These are phyloP conservation scores for Plasmodium gaboni DNA, from an alignment of 169 alveolate species.

Conservation along the genomic window DNA sequence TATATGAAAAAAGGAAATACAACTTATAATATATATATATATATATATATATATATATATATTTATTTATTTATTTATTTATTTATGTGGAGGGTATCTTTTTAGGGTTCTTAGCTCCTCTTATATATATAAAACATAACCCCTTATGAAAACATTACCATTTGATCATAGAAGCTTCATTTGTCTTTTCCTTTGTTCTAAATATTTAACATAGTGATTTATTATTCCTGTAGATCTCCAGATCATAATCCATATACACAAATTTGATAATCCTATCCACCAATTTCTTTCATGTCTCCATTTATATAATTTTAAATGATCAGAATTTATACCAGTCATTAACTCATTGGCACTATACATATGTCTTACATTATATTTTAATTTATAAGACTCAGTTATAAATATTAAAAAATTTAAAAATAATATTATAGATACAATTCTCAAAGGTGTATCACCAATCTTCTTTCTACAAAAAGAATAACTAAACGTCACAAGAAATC, in stretches of 20 bases:
- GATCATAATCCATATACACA: constrained; percentile 74
- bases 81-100: too few species aligned
- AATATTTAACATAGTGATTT: constrained; percentile 57
- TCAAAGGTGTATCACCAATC: constrained; percentile 72
- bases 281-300: constrained; percentile 78
- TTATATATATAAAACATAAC: too few species aligned
- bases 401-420: constrained; percentile 54
- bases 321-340: constrained; percentile 34
- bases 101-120: too few species aligned
- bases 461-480: constrained; percentile 71
- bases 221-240: constrained; percentile 76
- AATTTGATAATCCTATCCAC: constrained; percentile 76
- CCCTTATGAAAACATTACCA: too few species aligned
- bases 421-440: constrained; percentile 67
- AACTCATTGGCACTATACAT: constrained; percentile 34
- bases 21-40: too few species aligned
- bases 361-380: constrained; percentile 41
- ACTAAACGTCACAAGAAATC: constrained; percentile 60
- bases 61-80: too few species aligned
- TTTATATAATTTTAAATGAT: constrained; percentile 62
- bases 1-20: too few species aligned
- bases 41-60: too few species aligned
- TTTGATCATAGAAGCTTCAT: constrained; percentile 7
- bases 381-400: constrained; percentile 67
- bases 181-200: constrained; percentile 50